These are phyloP conservation scores for Fistulina hepatica DNA, from an alignment of 1,284 basidiomycete species.

Conservation along the genomic window DNA sequence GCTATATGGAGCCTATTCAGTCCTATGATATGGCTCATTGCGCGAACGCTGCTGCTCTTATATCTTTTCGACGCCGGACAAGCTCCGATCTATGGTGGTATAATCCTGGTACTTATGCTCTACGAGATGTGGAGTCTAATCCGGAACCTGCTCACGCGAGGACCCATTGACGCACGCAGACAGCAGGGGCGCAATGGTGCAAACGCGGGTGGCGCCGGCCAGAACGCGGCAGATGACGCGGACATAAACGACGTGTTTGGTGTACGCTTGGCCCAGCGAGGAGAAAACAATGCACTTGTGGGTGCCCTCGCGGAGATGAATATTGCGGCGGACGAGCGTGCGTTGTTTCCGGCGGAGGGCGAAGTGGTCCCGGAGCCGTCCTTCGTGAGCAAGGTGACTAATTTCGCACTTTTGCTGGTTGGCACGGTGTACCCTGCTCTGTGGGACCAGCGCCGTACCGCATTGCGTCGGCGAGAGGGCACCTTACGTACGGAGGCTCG, in stretches of 20 bases:
- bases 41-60: not conserved
- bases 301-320: constrained; percentile 44
- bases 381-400: constrained; percentile 36
- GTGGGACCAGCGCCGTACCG: constrained; percentile 57
- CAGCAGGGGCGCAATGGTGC: not conserved
- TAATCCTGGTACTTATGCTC: constrained; percentile 10
- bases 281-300: not conserved
- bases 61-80: not conserved
- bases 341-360: not conserved
- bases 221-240: not conserved
- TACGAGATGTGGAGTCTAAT: constrained; percentile 10
- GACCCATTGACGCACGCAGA: too few species aligned
- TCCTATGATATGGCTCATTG: too few species aligned
- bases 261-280: too few species aligned
- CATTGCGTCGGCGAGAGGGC: constrained; percentile 54
- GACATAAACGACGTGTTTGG: not conserved
- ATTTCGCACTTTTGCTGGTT: constrained; percentile 48
- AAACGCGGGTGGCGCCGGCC: not conserved
- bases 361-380: constrained; percentile 27
- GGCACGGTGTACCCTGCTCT: constrained; percentile 63
- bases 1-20: too few species aligned
- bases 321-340: constrained; percentile 36
- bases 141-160: not conserved
- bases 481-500: constrained; percentile 56
- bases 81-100: not conserved